Percentiles rank a stretch among this genome's conserved stretches.
These are phyloP conservation scores for Iberis amara DNA, from an alignment of 441 rosid genomes.

Conservation along the genomic window DNA sequence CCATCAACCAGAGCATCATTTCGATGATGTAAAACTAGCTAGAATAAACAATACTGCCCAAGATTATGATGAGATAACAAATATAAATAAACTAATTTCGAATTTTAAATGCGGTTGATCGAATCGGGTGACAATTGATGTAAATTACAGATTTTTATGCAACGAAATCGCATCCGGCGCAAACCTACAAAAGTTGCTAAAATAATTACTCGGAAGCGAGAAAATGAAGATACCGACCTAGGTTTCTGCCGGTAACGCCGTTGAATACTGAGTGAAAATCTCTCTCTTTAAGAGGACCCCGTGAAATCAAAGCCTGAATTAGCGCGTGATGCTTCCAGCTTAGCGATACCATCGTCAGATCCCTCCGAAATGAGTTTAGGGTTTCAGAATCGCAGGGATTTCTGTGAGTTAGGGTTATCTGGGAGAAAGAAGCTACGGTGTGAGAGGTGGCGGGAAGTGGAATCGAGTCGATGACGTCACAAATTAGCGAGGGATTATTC, in stretches of 20 bases:
- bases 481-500: too few species aligned
- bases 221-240: slow-evolving; percentile 42
- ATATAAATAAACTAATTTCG: too few species aligned
- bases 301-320: slow-evolving; percentile 66
- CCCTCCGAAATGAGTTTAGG: not conserved
- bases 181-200: not conserved
- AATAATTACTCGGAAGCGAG: not conserved
- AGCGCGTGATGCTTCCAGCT: slow-evolving; percentile 72
- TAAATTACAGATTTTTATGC: slow-evolving; percentile 9
- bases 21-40: too few species aligned
- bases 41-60: too few species aligned
- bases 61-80: too few species aligned
- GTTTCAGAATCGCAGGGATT: not conserved
- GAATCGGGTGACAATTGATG: not conserved
- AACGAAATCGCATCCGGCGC: not conserved
- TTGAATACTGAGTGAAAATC: slow-evolving; percentile 62
- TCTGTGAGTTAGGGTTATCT: slow-evolving; percentile 9
- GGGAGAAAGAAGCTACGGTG: not conserved
- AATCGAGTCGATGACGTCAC: too few species aligned
- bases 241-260: slow-evolving; percentile 50
- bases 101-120: not conserved
- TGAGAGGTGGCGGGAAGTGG: too few species aligned
- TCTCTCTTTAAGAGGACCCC: slow-evolving; percentile 70
- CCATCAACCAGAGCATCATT: too few species aligned
- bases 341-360: slow-evolving; percentile 41